These are phyloP conservation scores for Cyberlindnera xylosilytica DNA, from an alignment of 805 yeast species.

Conservation along the genomic window DNA sequence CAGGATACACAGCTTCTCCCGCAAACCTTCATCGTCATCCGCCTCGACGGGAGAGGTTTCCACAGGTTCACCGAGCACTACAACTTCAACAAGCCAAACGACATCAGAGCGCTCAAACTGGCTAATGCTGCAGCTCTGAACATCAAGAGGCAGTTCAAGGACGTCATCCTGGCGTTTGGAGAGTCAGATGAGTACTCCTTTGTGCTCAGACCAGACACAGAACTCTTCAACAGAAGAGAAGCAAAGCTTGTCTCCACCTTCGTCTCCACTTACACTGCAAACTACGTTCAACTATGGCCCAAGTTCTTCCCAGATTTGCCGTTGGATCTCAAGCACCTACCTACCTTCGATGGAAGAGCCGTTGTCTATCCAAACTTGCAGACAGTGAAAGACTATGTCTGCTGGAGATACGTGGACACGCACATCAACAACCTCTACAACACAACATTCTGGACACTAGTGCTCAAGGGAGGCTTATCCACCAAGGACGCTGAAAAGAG, in stretches of 20 bases:
- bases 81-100: constrained; percentile 85
- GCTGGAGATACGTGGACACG: constrained; percentile 96
- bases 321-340: constrained; percentile 53
- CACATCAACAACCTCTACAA: constrained; percentile 94
- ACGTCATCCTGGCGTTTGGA: constrained; percentile 81
- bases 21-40: constrained; percentile 73
- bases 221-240: constrained; percentile 78
- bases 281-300: constrained; percentile 69
- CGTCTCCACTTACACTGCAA: constrained; percentile 77
- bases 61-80: constrained; percentile 78
- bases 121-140: constrained; percentile 80
- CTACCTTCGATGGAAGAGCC: constrained; percentile 90
- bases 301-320: constrained; percentile 45
- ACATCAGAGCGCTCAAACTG: constrained; percentile 64
- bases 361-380: constrained; percentile 71
- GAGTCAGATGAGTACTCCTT: constrained; percentile 95
- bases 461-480: constrained; percentile 61
- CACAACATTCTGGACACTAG: constrained; percentile 88
- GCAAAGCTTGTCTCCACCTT: constrained; percentile 76
- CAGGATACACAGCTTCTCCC: constrained; percentile 69
- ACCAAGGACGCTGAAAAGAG: constrained; percentile 78
- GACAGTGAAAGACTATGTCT: constrained; percentile 72
- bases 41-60: constrained; percentile 93
- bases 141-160: constrained; percentile 63
- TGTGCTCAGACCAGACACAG: constrained; percentile 60